These are phyloP conservation scores for Phytophthora macrochlamydospora DNA, from an alignment of 352 stramenopile species.

Conservation along the genomic window DNA sequence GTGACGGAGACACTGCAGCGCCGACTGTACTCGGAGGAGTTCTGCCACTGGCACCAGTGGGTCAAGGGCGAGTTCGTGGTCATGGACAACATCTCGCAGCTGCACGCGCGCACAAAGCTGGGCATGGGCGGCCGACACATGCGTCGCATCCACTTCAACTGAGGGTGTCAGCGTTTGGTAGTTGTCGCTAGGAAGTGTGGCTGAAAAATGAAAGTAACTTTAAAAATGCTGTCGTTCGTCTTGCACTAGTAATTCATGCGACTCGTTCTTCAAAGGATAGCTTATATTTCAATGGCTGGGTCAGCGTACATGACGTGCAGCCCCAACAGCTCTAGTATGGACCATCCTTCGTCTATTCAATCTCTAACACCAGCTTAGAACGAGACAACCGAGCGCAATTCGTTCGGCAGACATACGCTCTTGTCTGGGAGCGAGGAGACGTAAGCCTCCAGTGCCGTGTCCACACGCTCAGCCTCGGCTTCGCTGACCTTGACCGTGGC, in stretches of 20 bases:
- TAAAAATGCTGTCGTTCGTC: no score
- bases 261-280: constrained; percentile 4
- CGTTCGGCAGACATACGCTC: constrained; percentile 22
- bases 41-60: constrained; percentile 19
- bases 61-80: constrained; percentile 29
- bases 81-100: constrained; percentile 26
- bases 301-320: constrained; percentile 2
- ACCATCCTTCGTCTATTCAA: constrained; percentile 4
- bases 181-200: no score
- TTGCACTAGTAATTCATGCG: no score
- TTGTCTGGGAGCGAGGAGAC: constrained; percentile 27
- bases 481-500: constrained; percentile 48
- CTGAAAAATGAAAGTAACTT: no score
- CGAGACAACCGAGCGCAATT: constrained; percentile 31
- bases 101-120: constrained; percentile 20
- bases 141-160: constrained; percentile 29
- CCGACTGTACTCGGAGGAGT: constrained; percentile 24
- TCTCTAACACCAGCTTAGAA: constrained; percentile 22
- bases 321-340: constrained; percentile 24
- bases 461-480: constrained; percentile 53
- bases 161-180: no score
- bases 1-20: constrained; percentile 17
- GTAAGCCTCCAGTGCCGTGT: constrained; percentile 52
- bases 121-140: constrained; percentile 23
- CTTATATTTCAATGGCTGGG: constrained; percentile 24